Evolutionary conservation across 1,139 yeast species (phyloP), one percentile per base, ranked within the genome.

Genomic region (Yamadazyma triangularis): DNA sequence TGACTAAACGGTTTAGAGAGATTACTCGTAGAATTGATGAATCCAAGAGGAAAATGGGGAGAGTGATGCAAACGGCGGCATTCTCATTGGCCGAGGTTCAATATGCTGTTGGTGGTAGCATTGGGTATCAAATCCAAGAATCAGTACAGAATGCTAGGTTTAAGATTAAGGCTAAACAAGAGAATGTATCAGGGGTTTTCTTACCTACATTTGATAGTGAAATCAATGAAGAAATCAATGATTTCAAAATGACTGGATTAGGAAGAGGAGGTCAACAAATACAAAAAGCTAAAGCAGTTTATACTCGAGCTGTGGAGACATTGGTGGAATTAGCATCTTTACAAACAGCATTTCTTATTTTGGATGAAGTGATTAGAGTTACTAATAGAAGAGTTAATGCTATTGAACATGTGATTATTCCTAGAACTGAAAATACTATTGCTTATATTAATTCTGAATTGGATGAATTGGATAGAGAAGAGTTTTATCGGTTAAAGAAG

Each of bases 221-320:
- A 45, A 77, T 87, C 40, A 85, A 87, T 51, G 87, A 85, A 40
- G 77, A 78, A 15, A 84, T 87, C 51, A 91, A 89, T 50, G 98
- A 91, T 51, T 91, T 91, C 68, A 86, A 86, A 56, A 70, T 91
- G 77, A 91, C 97, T 8, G 98, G 98, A 42, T 71, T 91, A 47
- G 98, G 98, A 31, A 77, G 97, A 55, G 98, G 98, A 60, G 97
- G 98, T 40, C 98, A 91, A 59, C 98, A 91, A 58, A 95, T 91
- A 33, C 96, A 86, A 59, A 84, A 82, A 59, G 97, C 97, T 33
- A 88, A 89, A 58, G 75, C 76, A 47, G 95, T 91, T 24, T 91
- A 91, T 58, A 80, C 96, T 22, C 86, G 83, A 51, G 96, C 96
- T 7, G 97, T 91, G 13, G 97, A 91, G 58, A 88, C 97, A 1